A percentile compares a stretch with the other conserved stretches of the same genome.
phyloP scores from a whole-genome alignment of 805 yeast genomes.

The Hanseniaspora meyeri region DNA sequence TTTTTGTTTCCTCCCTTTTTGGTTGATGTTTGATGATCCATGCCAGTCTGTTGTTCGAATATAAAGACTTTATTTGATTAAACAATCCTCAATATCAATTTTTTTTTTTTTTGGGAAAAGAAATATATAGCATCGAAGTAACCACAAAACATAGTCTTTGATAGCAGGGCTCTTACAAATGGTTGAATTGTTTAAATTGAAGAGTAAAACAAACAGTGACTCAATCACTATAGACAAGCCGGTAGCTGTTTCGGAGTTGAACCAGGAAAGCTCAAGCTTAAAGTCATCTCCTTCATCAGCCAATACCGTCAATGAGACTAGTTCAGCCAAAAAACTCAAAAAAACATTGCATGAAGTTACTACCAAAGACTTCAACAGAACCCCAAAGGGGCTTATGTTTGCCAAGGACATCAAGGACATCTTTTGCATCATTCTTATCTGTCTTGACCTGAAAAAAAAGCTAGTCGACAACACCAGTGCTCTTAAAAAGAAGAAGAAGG shows the following conservation, averaged over 20 bases:
- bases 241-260: neutral
- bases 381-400: slow-evolving; percentile 42
- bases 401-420: slow-evolving; percentile 49
- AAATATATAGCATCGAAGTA: neutral
- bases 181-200: neutral
- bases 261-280: neutral
- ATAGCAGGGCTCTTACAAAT: neutral
- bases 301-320: neutral
- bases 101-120: neutral
- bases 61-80: too few species aligned
- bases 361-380: slow-evolving; percentile 35
- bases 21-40: neutral
- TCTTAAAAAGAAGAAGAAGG: slow-evolving; percentile 17
- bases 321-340: neutral
- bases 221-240: neutral
- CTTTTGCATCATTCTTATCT: slow-evolving; percentile 40
- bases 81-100: too few species aligned
- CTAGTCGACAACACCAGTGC: slow-evolving; percentile 14
- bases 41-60: neutral
- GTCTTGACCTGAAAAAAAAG: slow-evolving; percentile 30
- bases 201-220: neutral
- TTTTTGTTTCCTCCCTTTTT: too few species aligned
- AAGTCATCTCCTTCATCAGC: neutral
- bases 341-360: slow-evolving; percentile 32
- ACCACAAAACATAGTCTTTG: too few species aligned